These are phyloP conservation scores for Beauveria caledonica DNA, from an alignment of 2,329 filamentous ascomycete species.

Conservation along the genomic window DNA sequence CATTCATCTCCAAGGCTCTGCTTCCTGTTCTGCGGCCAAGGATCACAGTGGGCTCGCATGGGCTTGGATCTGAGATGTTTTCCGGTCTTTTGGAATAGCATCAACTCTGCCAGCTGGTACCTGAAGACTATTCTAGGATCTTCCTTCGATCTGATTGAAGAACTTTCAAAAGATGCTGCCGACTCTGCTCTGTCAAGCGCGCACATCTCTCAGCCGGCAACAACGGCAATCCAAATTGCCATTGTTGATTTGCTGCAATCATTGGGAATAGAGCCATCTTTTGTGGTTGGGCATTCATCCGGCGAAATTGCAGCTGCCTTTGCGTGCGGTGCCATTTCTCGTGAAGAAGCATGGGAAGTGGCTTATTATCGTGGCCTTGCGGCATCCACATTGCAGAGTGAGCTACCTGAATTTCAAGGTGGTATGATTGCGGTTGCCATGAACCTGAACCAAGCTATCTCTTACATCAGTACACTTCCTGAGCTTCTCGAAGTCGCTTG, in stretches of 20 bases:
- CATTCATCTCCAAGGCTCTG: slow-evolving; percentile 25
- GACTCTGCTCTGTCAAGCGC: slow-evolving; percentile 25
- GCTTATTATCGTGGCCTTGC: slow-evolving; percentile 33
- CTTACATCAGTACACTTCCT: slow-evolving; percentile 18
- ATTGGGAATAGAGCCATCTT: slow-evolving; percentile 23
- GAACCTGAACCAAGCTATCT: slow-evolving; percentile 19
- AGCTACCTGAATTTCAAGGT: slow-evolving; percentile 23
- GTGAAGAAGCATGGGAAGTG: slow-evolving; percentile 31
- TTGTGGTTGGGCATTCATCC: slow-evolving; percentile 37
- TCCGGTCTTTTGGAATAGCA: slow-evolving; percentile 31
- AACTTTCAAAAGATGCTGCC: slow-evolving; percentile 23
- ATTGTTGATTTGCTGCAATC: slow-evolving; percentile 31
- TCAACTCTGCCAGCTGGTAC: slow-evolving; percentile 27
- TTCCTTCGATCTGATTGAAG: slow-evolving; percentile 27
- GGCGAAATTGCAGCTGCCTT: slow-evolving; percentile 40
- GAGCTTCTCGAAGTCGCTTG: slow-evolving; percentile 31
- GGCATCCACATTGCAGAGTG: slow-evolving; percentile 22
- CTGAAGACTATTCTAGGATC: slow-evolving; percentile 23
- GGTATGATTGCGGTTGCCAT: slow-evolving; percentile 35
- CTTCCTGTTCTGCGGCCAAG: slow-evolving; percentile 37
- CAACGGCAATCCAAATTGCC: slow-evolving; percentile 34
- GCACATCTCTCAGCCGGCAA: slow-evolving; percentile 32
- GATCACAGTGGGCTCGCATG: slow-evolving; percentile 36
- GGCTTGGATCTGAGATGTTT: slow-evolving; percentile 33
- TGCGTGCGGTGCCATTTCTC: slow-evolving; percentile 28